Base-by-base conservation (phyloP, 192 early-diverging fungal genomes). In the Coemansia sp. region DNA sequence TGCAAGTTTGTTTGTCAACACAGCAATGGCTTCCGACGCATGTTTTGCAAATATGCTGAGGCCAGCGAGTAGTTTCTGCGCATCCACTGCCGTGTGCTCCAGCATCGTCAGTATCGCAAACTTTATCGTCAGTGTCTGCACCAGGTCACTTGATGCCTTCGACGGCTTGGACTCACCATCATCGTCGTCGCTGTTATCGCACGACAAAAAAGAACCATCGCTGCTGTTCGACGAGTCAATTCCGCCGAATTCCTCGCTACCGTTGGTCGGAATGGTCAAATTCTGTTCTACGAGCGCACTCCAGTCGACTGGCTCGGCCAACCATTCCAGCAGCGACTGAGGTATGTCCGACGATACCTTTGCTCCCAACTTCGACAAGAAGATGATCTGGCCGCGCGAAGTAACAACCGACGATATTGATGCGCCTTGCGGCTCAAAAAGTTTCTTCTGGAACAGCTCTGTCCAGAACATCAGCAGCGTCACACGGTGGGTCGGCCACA, bases 391-490 rank as follows among this genome's bases (percentile, higher is more conserved):
- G 37, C 77, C 77, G 38, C 72, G 64, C 23, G 57, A 20, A 0
- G 72, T 80, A 22, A 74, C 57, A 11, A 63, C 61, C 33, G 72
- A 62, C 10, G 77, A 70, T 11, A 67, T 56, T 9, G 31, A 48
- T 9, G 52, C 59, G 0, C 29, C 31, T 15, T 53, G 57, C 1
- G 44, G 13, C 28, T 50, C 37, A 20, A 80, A 61, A 37, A 74
- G 28, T 4, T 50, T 38, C 11, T 59, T 57, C 22, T 70, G 72
- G 41, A 80, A 58, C 7, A 74, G 34, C 40, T 74, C 61, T 0
- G 67, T 33, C 72, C 71, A 80, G 41, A 74, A 73, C 42, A 67
- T 22, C 54, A 80, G 59, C 56, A 80, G 31, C 5, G 25, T 7
- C 23, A 28, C 36, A 13, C 61, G 48, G 25, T 63, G 50, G 7